Evolutionary conservation across 2,329 filamentous ascomycete genomes (phyloP), one percentile per base, ranked within the genome.

Genomic region (Helotiales sp.): DNA sequence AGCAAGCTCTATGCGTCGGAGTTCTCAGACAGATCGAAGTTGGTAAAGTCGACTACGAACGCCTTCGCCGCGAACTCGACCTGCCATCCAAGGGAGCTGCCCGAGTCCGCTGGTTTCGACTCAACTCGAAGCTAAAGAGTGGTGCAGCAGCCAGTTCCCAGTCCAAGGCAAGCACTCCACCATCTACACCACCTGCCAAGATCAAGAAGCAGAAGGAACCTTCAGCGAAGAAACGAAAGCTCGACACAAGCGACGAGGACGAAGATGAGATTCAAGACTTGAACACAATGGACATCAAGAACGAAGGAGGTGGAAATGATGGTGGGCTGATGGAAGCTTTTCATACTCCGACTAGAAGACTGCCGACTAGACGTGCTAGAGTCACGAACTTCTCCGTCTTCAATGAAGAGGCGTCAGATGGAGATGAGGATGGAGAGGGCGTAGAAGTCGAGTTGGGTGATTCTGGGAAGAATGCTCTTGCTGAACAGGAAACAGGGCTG

Each of bases 41-140:
- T 3, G 44, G 44, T 12, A 48, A 31, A 17, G 10, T 48, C 13
- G n/a, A 48, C 19, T 48, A 48, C 25, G 44, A 48, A 12, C 25
- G 19, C 25, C 44, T 48, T 22, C 44, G 44, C 8, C 12, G 19
- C n/a, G 46, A 48, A 8, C 27, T 48, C 8, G 46, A 27, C 10
- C 46, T 48, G 17, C 25, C 46, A 8, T 9, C 46, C 9, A 48
- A 22, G 12, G 15, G 15, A 12, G 46, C 25, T 1, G 46, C 46
- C 19, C 46, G 17, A 19, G 46, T 48, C 12, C 46, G 46, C 29
- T 48, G 46, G 46, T 48, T 15, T 5, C 25, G 46, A 7, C 31
- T 48, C 46, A 48, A 48, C 29, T 31, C 46, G 15, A 48, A 48
- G 29, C n/a, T 48, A n/a, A 48, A 33, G 29, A 48, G 24, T 22